A percentile compares a stretch with the other conserved stretches of the same genome.
These are phyloP conservation scores for Globisporangium megalacanthum DNA, from an alignment of 352 stramenopile genomes.

Conservation along the genomic window DNA sequence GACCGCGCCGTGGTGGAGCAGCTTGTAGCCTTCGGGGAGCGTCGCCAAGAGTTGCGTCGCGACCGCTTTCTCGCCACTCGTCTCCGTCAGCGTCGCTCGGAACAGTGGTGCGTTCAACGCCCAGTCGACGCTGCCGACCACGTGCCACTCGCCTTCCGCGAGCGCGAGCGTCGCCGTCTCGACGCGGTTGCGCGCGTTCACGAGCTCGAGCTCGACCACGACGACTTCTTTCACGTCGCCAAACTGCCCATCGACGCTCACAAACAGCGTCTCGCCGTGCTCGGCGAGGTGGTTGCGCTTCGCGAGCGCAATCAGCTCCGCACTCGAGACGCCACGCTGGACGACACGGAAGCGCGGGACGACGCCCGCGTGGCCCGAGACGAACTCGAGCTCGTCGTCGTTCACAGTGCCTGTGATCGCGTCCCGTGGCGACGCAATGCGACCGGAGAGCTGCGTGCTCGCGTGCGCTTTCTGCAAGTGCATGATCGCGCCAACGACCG, in stretches of 20 bases:
- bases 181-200: constrained; percentile 25
- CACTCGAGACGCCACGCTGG: constrained; percentile 17
- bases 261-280: constrained; percentile 35
- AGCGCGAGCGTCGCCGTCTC: constrained; percentile 29
- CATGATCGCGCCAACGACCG: constrained; percentile 69
- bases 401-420: constrained; percentile 16
- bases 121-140: constrained; percentile 54
- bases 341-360: constrained; percentile 38
- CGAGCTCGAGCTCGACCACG: constrained; percentile 46
- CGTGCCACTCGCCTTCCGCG: constrained; percentile 42
- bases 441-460: constrained; percentile 26
- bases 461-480: constrained; percentile 44
- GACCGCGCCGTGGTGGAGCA: constrained; percentile 86
- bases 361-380: constrained; percentile 21
- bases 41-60: constrained; percentile 58
- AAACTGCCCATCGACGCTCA: constrained; percentile 57
- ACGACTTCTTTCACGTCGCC: constrained; percentile 33
- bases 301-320: constrained; percentile 36
- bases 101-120: constrained; percentile 55
- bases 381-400: constrained; percentile 34
- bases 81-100: constrained; percentile 33
- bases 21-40: constrained; percentile 60
- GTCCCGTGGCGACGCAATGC: constrained; percentile 15
- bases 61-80: constrained; percentile 17
- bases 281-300: constrained; percentile 34